Base-by-base conservation (phyloP, 139 green algal genomes). In the Picochlorum costavermella region DNA sequence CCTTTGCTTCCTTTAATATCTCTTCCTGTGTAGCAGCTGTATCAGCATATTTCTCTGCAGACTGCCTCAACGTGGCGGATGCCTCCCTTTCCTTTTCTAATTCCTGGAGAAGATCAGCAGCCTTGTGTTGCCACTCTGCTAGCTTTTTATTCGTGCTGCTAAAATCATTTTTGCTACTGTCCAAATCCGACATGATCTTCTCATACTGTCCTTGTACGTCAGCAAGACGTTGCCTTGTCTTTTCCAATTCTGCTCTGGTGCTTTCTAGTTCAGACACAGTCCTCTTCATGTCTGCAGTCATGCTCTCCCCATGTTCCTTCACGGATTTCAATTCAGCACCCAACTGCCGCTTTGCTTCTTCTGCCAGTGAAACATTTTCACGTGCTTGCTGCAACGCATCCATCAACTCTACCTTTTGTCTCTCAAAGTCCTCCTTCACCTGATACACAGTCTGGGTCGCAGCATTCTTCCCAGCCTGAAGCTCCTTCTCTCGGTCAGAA, bases 381-480 rank as follows among this genome's bases (percentile, higher is more conserved):
- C 30, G 28, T 4, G 31, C 40, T 14, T 63, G 44, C 16, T 64
- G 45, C 33, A 72, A 49, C 30, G 56, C 29, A 56, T 79, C 60
- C 12, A 13, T 28, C 31, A 83, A 63, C 60, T 61, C 60, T 60
- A 64, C 65, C 49, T 71, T 64, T 29, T 57, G 58, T 1, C 50
- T 55, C 31, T 67, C 17, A 3, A 73, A 55, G 23, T 49, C 63
- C 44, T 71, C 60, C 6, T 61, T 55, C 5, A 56, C 46, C 43
- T 85, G 78, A 14, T 71, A 74, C 49, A 88, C 64, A 20, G 45
- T 29, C 23, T 76, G 71, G 10, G 81, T 61, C 4, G 73, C 79
- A 63, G 83, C 76, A 36, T 81, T 81, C 46, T 83, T 77, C 50
- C 72, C 83, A 33, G 73, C 60, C 8, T 79, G 61, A 50, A 82